Evolutionary conservation across 2,329 filamentous ascomycete genomes (phyloP), one percentile per base, ranked within the genome.

Genomic region (Aspergillus transmontanensis): DNA sequence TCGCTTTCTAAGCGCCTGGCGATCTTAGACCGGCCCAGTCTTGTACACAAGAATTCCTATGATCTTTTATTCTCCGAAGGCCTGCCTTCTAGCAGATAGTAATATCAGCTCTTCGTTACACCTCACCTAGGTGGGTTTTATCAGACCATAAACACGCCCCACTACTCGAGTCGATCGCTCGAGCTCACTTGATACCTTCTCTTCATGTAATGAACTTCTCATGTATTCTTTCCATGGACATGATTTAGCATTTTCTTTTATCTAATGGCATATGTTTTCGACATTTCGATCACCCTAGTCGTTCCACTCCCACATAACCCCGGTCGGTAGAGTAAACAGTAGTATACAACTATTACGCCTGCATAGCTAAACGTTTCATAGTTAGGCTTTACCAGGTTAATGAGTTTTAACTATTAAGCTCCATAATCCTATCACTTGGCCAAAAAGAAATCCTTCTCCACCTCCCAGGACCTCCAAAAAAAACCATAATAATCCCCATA

Each of bases 1-100:
- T 78, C 58, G 75, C 75, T 57, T 72, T 78, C 64, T 78, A 78
- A 75, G 57, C 51, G 51, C 16, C 23, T 59, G 26, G n/a, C 30
- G n/a, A 16, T 32, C 11, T 12, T 36, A 11, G 16, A 51, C 28
- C 28, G 9, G 48, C 48, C 19, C 30, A 32, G 28, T 51, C 28
- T 14, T 55, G 51, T 55, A 39, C 34, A 55, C 32, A 14, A 21
- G 48, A 54, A 51, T 54, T 43, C 53, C 50, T 36, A 60, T 64
- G 10, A n/a, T 53, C 45, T 61, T 60, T 21, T 12, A 28, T 59
- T 56, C 55, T 48, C 45, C 21, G 51, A 55, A 55, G 32, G 51
- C 32, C 9, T 14, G 21, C 51, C 32, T 55, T 55, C 51, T 39
- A 34, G 51, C 51, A 55, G 51, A 55, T 55, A 55, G 51, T 55